A percentile compares a stretch with the other conserved stretches of the same genome.
These are phyloP conservation scores for Bipolaris oryzae DNA, from an alignment of 2,329 filamentous ascomycete species.

Conservation along the genomic window DNA sequence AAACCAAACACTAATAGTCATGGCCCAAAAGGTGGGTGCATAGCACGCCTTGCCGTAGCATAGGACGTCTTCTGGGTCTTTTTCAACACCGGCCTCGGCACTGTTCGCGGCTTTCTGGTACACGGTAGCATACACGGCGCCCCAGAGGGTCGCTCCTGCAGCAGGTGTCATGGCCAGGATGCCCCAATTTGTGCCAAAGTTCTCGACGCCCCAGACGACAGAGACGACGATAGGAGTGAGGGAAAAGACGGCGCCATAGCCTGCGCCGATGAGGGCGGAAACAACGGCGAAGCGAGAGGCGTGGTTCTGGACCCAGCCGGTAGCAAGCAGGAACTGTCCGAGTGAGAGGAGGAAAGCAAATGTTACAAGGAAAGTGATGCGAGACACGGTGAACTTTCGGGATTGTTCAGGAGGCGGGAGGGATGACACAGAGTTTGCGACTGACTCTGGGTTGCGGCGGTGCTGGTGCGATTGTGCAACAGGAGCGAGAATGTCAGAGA, in stretches of 20 bases:
- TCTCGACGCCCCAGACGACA: slow-evolving; percentile 98
- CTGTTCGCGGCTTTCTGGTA: slow-evolving; percentile 71
- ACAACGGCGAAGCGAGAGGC: slow-evolving; percentile 83
- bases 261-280: slow-evolving; percentile 82
- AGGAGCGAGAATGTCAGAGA: slow-evolving; percentile 86
- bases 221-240: slow-evolving; percentile 89
- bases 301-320: slow-evolving; percentile 75
- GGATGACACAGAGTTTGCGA: slow-evolving; percentile 50
- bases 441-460: slow-evolving; percentile 56
- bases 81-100: slow-evolving; percentile 38
- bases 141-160: slow-evolving; percentile 86
- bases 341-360: slow-evolving; percentile 83
- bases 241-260: slow-evolving; percentile 90
- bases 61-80: slow-evolving; percentile 58
- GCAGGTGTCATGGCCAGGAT: slow-evolving; percentile 93
- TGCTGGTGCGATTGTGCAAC: slow-evolving; percentile 59
- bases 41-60: slow-evolving; percentile 88
- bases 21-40: slow-evolving; percentile 81
- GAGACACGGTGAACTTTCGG: slow-evolving; percentile 67
- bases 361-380: slow-evolving; percentile 77
- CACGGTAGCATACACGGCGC: slow-evolving; percentile 80
- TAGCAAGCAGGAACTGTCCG: slow-evolving; percentile 78
- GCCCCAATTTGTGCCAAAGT: slow-evolving; percentile 98
- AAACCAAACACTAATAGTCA: slow-evolving; percentile 78
- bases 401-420: slow-evolving; percentile 30